Evolutionary conservation across 208 protist species (phyloP).

Genomic region (Wallacemonas rigidus): DNA sequence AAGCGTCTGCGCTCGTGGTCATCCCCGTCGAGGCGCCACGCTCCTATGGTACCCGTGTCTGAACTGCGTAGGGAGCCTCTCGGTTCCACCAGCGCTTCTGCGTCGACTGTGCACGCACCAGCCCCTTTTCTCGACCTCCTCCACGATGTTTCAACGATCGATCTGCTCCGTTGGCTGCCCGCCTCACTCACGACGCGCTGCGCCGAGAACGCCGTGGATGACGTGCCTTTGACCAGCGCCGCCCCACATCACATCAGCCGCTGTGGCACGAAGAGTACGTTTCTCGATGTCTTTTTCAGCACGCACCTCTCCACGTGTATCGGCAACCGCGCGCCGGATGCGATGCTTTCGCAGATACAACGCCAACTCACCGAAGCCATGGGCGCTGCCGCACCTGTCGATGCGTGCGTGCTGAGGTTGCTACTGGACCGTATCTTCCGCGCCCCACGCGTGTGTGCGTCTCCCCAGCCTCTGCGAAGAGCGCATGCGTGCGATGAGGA

Average conservation of each 20-base stretch:
- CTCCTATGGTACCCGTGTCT: background rate
- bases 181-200: background rate
- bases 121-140: constrained; percentile 5
- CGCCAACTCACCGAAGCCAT: background rate
- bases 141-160: background rate
- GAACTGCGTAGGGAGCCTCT: background rate
- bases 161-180: constrained; percentile 2
- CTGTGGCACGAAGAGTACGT: background rate
- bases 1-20: constrained; percentile 10
- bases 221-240: too few relatives aligned
- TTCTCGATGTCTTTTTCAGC: background rate
- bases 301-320: background rate
- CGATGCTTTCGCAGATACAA: constrained; percentile 5
- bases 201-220: too few relatives aligned
- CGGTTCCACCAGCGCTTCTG: background rate
- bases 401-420: constrained; percentile 42
- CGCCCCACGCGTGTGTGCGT: background rate
- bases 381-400: constrained; percentile 14
- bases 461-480: background rate
- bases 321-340: background rate
- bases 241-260: too few relatives aligned
- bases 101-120: background rate
- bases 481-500: background rate
- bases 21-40: background rate
- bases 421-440: constrained; percentile 13